Evolutionary conservation across 2,329 filamentous ascomycete species (phyloP).

Genomic region (Fusarium phyllophilum): DNA sequence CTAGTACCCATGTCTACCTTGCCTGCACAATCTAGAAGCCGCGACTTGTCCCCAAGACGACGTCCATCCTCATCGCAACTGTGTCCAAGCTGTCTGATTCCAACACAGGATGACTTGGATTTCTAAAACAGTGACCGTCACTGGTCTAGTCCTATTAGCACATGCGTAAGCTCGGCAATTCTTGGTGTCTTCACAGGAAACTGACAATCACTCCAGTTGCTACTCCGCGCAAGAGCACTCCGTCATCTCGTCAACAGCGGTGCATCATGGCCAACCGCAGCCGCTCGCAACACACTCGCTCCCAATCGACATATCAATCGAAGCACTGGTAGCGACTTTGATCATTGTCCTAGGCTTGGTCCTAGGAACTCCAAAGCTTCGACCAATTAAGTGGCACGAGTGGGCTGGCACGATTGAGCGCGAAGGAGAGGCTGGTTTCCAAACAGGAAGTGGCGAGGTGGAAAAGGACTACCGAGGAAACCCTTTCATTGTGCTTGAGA

Average conservation of each 20-base stretch:
- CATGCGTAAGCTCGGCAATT: conserved; percentile 76
- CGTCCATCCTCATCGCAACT: conserved; percentile 5
- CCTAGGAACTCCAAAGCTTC: conserved; percentile 77
- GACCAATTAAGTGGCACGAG: conserved; percentile 84
- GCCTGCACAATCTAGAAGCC: conserved; percentile 8
- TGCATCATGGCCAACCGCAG: conserved; percentile 56
- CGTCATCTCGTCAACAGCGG: conserved; percentile 70
- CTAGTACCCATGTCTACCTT: conserved; percentile 17
- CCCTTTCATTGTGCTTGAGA: conserved; percentile 82
- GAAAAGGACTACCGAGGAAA: conserved; percentile 79
- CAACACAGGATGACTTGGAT: conserved; percentile 71
- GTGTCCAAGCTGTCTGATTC: conserved; percentile 5
- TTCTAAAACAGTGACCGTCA: conserved; percentile 74
- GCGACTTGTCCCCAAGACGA: conserved; percentile 38
- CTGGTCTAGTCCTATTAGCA: conserved; percentile 81
- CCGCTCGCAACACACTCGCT: conserved; percentile 61
- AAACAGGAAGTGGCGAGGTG: conserved; percentile 68
- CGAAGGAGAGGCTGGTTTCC: conserved; percentile 71
- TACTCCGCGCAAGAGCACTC: conserved; percentile 97
- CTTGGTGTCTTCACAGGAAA: background rate
- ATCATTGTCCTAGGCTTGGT: conserved; percentile 88
- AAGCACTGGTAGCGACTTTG: conserved; percentile 83
- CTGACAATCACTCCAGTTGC: conserved; percentile 68
- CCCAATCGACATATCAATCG: conserved; percentile 86
- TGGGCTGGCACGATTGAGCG: conserved; percentile 89